Conservation (phyloP, 257 asterid genomes). For the Salvia rosmarinus region DNA sequence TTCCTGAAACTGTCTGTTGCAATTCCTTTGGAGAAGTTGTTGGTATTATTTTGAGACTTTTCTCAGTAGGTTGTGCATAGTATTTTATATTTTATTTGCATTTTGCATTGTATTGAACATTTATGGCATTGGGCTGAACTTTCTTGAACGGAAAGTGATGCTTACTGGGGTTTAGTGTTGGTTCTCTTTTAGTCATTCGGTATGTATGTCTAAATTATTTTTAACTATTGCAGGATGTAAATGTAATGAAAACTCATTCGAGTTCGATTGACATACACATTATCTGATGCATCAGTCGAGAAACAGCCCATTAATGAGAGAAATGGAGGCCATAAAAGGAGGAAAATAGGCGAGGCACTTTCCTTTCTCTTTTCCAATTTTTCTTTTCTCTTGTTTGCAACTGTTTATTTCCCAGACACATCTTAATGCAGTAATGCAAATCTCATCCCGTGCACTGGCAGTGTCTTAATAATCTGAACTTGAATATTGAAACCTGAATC, state of each 20-base stretch:
- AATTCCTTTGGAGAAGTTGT: conserved; percentile 56
- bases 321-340: conserved; percentile 69
- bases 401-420: conserved; percentile 1
- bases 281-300: conserved; percentile 45
- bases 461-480: conserved; percentile 12
- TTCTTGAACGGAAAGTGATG: conserved; percentile 20
- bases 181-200: conserved; percentile 15
- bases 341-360: conserved; percentile 60
- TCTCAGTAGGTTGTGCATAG: not conserved
- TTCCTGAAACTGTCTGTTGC: conserved; percentile 61
- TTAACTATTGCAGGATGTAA: conserved; percentile 60
- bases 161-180: conserved; percentile 19
- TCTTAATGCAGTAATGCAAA: conserved; percentile 22
- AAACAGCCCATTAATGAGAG: conserved; percentile 40
- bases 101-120: conserved; percentile 1
- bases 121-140: not conserved
- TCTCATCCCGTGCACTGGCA: not conserved
- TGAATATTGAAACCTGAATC: conserved; percentile 17
- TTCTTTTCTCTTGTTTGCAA: not conserved
- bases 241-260: conserved; percentile 57
- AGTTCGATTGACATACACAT: conserved; percentile 64
- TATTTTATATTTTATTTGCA: not conserved
- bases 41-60: conserved; percentile 54
- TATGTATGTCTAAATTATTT: conserved; percentile 31
- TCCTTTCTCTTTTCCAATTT: conserved; percentile 13